Evolutionary conservation across 805 yeast species (phyloP).

Genomic region (Candida boidinii): DNA sequence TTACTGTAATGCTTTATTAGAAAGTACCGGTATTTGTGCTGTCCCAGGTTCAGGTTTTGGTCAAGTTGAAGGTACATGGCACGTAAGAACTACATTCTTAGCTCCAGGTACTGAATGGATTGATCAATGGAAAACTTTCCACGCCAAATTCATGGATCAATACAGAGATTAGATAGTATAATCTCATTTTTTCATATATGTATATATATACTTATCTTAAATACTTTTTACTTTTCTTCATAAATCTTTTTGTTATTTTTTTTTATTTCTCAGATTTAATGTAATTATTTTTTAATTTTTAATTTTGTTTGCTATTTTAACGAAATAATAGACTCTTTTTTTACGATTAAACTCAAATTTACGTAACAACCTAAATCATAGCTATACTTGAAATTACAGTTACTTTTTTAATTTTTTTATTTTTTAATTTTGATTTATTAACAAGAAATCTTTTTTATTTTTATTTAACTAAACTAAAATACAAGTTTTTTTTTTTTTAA

Average conservation of each 20-base stretch:
- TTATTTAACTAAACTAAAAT: neutral
- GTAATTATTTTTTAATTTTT: too few relatives aligned
- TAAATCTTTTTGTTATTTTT: too few relatives aligned
- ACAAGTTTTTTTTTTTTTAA: neutral
- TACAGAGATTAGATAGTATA: constrained; percentile 29
- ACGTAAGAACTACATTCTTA: constrained; percentile 91
- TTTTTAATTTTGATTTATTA: constrained; percentile 1
- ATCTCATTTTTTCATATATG: too few relatives aligned
- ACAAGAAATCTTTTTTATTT: neutral
- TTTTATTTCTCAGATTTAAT: too few relatives aligned
- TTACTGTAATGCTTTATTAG: constrained; percentile 78
- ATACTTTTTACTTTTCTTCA: too few relatives aligned
- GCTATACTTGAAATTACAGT: too few relatives aligned
- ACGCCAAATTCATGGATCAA: constrained; percentile 54
- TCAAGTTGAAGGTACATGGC: constrained; percentile 82
- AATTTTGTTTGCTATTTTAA: too few relatives aligned
- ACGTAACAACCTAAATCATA: too few relatives aligned
- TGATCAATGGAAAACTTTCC: constrained; percentile 70
- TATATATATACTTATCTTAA: too few relatives aligned
- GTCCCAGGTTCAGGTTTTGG: constrained; percentile 98
- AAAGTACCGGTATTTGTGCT: constrained; percentile 89
- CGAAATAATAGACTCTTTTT: too few relatives aligned
- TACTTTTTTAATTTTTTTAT: neutral
- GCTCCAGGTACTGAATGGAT: constrained; percentile 95
- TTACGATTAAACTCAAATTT: too few relatives aligned